A percentile compares a stretch with the other conserved stretches of the same genome.
Evolutionary conservation across 2,329 filamentous ascomycete genomes (phyloP).

Genomic region (Domatiomyces catenatus): DNA sequence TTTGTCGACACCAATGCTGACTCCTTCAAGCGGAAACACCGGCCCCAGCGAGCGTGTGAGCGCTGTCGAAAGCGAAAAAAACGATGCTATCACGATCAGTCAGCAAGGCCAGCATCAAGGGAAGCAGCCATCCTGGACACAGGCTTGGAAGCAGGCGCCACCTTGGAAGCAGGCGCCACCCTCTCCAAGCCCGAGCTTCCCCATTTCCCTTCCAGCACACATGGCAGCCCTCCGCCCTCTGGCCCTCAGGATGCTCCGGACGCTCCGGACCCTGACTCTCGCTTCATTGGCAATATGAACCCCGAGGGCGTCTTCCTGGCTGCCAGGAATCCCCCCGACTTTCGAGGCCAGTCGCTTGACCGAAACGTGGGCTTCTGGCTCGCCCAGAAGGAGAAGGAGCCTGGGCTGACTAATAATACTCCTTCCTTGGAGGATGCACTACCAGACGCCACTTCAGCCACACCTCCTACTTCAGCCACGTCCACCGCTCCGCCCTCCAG

Average conservation of each 20-base stretch:
- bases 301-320: slow-evolving; percentile 46
- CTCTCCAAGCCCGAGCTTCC: not conserved
- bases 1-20: not conserved
- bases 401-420: no score
- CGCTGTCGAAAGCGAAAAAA: not conserved
- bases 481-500: not conserved
- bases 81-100: not conserved
- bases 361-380: slow-evolving; percentile 45
- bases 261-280: not conserved
- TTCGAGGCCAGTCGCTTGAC: slow-evolving; percentile 26
- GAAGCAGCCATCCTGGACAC: not conserved
- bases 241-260: no score
- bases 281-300: slow-evolving; percentile 34
- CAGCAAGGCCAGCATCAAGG: not conserved
- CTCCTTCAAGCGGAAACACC: not conserved
- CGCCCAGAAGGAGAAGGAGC: slow-evolving; percentile 10
- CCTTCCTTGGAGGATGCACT: no score
- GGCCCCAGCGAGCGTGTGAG: not conserved
- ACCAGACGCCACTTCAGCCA: not conserved
- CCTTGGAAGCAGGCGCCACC: not conserved
- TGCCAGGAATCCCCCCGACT: slow-evolving; percentile 29
- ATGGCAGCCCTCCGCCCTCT: not conserved
- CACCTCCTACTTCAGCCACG: not conserved
- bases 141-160: no score
- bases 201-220: not conserved